Base-by-base conservation (phyloP, 2,329 filamentous ascomycete species). In the Trichoderma koningii region DNA sequence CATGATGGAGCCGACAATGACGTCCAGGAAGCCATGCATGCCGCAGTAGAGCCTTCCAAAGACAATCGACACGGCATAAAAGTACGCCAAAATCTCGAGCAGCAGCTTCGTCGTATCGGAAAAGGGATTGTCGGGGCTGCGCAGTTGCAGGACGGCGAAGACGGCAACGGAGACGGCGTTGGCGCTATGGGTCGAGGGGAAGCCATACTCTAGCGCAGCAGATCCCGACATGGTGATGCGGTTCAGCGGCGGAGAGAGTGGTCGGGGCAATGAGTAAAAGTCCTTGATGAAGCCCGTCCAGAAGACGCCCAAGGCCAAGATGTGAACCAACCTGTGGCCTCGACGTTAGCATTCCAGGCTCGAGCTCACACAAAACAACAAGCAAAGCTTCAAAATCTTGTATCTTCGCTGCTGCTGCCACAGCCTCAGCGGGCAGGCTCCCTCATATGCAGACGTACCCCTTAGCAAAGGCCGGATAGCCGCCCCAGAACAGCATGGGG, bases 141-240 rank as follows among this genome's bases (percentile, higher is more conserved):
- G 85, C 19, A 98, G 80, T 53, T 88, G 81, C 63, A 93, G 83
- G 7, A 98, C 80, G 34, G 85, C 88, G 75, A 97, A 97, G 5
- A 96, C 85, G 42, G 93, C 92, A 17, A 98, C 94, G 0, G 94
- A 97, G 7, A 98, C 91, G 2, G 95, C 95, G 76, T 99, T 99
- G 55, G 95, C 95, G 15, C 93, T 97, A 76, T 99, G 95, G 0
- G 95, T 98, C 9, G 93, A 97, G 0, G 95, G 95, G 71, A 98
- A 98, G 21, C 95, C 95, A 75, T 99, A 99, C 75, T 99, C 95
- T 63, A 99, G 85, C 10, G 94, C 93, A 3, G 92, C 93, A 5
- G 92, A 97, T 3, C 93, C 93, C 57, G 94, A 98, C 93, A 97
- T 97, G 70, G 93, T 97, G 75, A 99, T 98, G 61, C 95, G 88